phyloP scores from a whole-genome alignment of 2,329 filamentous ascomycete species.

The Colletotrichum gigasporum region DNA sequence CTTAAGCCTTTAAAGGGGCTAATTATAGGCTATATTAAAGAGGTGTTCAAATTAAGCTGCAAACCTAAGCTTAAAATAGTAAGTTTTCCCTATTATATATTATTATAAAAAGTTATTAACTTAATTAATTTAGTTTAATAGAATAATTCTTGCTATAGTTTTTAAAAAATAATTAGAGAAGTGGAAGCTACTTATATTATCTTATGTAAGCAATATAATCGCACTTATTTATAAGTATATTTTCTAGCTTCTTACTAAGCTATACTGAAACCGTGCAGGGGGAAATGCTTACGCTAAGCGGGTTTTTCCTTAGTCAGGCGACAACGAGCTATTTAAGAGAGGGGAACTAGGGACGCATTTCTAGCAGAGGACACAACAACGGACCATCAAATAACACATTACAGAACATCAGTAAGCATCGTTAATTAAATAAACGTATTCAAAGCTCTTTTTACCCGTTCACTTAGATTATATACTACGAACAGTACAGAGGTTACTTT shows the following conservation, averaged over 20 bases:
- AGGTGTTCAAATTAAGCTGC: conserved; percentile 51
- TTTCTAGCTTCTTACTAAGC: conserved; percentile 45
- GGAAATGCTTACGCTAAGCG: too few relatives aligned
- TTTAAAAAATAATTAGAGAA: conserved; percentile 65
- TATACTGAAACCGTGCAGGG: too few relatives aligned
- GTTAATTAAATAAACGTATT: too few relatives aligned
- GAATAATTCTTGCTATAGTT: conserved; percentile 50
- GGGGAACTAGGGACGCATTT: too few relatives aligned
- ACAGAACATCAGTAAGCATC: too few relatives aligned
- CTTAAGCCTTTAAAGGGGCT: conserved; percentile 30
- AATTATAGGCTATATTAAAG: conserved; percentile 46
- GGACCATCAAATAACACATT: too few relatives aligned
- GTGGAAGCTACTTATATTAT: conserved; percentile 58
- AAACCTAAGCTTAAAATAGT: conserved; percentile 65
- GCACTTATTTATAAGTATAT: conserved; percentile 63
- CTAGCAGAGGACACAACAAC: too few relatives aligned
- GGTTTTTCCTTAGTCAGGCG: too few relatives aligned
- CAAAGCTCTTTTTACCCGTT: too few relatives aligned
- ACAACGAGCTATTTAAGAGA: too few relatives aligned
- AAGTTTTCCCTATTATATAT: conserved; percentile 19
- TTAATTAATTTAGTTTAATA: conserved; percentile 42
- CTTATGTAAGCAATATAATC: conserved; percentile 62
- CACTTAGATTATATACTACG: too few relatives aligned
- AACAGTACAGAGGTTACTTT: too few relatives aligned
- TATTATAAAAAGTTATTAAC: neutral